Base-by-base conservation (phyloP, 768 basidiomycete species). In the Serendipita sp. region DNA sequence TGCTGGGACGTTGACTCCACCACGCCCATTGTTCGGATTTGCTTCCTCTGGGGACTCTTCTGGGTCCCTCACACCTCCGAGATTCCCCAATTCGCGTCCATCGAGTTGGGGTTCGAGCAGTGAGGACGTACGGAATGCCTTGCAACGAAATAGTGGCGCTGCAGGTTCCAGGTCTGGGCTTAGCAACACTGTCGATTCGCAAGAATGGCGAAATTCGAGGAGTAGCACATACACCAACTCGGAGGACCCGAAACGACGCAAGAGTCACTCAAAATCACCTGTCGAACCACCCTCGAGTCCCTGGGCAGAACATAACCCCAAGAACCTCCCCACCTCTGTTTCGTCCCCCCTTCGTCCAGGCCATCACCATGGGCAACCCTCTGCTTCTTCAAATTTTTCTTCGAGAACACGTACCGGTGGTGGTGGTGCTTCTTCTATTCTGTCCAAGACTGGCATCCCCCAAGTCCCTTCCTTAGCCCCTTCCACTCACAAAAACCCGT, bases 91-190 rank as follows among this genome's bases (percentile, higher is more conserved):
- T 37, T 60, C 56, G 28, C 3, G 56, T 11, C 56, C 56, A 35
- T 38, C 56, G 35, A 60, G 56, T 35, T 60, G 56, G 56, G 56
- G 56, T 18, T 60, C 56, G 16, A 60, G 56, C 2, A 60, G 56
- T 2, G 56, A 60, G 35, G 56, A 60, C n/a, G 56, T 60, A 8
- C 16, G 56, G 2, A 24, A 28, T 24, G 35, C 34, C 3, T 28
- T 60, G 53, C 53, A 54, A 37, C 48, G 48, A 53, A 5, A 24
- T 7, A 32, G 48, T 10, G 48, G 48, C 48, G 2, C 16, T 3
- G 28, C n/a, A 4, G 56, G 56, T 4, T 60, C 56, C 0, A 37
- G 56, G 1, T 10, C 56, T 28, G 28, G 56, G 56, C 48, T 53
- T 32, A 60, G 24, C 8, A 60, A 60, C 10, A 2, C 56, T 24